Conservation (phyloP, 140 eudicot genomes). For the Cichorium intybus region DNA sequence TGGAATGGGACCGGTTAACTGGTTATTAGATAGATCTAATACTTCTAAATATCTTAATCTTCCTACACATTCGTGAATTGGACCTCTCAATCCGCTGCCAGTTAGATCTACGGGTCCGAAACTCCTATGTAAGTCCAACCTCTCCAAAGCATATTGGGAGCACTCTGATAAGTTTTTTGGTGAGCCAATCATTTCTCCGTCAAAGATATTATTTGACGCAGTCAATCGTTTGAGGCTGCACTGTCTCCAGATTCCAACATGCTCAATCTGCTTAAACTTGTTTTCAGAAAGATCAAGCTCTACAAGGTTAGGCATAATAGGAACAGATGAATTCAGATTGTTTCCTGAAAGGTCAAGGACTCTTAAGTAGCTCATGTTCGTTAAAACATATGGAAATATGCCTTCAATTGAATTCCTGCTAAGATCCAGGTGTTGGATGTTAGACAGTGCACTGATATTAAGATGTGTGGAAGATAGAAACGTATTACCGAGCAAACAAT, state of each 20-base stretch:
- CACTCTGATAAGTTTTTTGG: not conserved
- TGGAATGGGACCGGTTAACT: too few relatives aligned
- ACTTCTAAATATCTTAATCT: not conserved
- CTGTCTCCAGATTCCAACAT: too few relatives aligned
- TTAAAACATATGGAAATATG: too few relatives aligned
- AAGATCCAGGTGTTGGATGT: too few relatives aligned
- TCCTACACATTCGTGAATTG: not conserved
- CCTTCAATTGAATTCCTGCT: too few relatives aligned
- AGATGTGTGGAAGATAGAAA: too few relatives aligned
- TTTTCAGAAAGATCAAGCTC: too few relatives aligned
- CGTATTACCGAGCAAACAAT: too few relatives aligned
- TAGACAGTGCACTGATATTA: too few relatives aligned
- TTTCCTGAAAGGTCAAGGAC: slow-evolving; percentile 17
- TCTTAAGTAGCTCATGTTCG: not conserved
- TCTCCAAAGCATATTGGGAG: not conserved
- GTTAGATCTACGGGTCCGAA: not conserved
- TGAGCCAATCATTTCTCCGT: not conserved
- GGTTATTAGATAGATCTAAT: too few relatives aligned
- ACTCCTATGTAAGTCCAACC: not conserved
- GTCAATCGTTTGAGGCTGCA: not conserved
- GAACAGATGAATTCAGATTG: not conserved
- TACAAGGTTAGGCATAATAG: not conserved
- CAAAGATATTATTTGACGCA: not conserved
- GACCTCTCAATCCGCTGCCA: not conserved
- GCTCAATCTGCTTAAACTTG: too few relatives aligned